phyloP scores from a whole-genome alignment of 1,139 yeast genomes.

The Protomyces macrosporus region DNA sequence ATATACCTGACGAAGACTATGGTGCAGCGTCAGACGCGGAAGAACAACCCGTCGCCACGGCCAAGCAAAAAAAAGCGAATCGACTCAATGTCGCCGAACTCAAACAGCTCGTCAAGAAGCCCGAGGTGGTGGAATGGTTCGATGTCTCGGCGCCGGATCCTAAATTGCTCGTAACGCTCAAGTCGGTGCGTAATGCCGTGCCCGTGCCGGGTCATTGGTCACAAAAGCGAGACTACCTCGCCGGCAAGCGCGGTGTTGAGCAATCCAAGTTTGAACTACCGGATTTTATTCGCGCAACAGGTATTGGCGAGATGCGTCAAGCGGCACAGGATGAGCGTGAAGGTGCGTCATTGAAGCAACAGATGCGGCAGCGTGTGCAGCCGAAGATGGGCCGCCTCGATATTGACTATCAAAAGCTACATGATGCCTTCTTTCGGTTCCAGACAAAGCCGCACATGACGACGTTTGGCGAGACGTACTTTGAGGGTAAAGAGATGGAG shows the following conservation, averaged over 20 bases:
- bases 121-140: constrained; percentile 78
- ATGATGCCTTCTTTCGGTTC: constrained; percentile 79
- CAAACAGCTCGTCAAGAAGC: constrained; percentile 55
- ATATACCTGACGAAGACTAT: constrained; percentile 31
- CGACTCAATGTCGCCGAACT: constrained; percentile 65
- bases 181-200: constrained; percentile 60
- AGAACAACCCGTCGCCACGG: constrained; percentile 36
- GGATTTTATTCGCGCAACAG: constrained; percentile 70
- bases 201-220: constrained; percentile 87
- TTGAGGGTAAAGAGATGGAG: constrained; percentile 67
- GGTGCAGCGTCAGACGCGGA: constrained; percentile 34
- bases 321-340: constrained; percentile 43
- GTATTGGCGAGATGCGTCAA: constrained; percentile 81
- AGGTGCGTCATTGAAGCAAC: constrained; percentile 61
- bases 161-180: constrained; percentile 55
- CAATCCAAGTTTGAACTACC: constrained; percentile 75
- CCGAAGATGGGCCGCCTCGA: constrained; percentile 86
- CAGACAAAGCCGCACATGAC: constrained; percentile 69
- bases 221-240: constrained; percentile 68
- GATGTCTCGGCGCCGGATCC: constrained; percentile 88
- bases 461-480: constrained; percentile 70
- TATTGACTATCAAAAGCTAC: constrained; percentile 73
- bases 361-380: constrained; percentile 77
- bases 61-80: constrained; percentile 48
- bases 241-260: constrained; percentile 65